A percentile compares a stretch with the other conserved stretches of the same genome.
Conservation (phyloP, 768 basidiomycete genomes). For the Suillus spraguei region DNA sequence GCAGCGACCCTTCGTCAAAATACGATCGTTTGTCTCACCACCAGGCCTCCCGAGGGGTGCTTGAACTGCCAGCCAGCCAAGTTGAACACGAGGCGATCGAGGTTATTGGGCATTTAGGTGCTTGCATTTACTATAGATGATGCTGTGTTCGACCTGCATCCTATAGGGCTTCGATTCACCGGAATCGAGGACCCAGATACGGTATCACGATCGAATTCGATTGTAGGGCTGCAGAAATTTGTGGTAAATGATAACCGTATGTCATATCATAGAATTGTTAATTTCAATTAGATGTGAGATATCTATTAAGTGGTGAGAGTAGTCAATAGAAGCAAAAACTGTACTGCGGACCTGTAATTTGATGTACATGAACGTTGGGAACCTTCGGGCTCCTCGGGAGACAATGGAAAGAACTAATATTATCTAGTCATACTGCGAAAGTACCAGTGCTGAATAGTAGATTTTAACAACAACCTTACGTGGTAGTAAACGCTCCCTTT, state of each 20-base stretch:
- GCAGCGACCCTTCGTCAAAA: constrained; percentile 38
- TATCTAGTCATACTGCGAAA: neutral
- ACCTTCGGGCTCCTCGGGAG: neutral
- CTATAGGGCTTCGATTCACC: too few species aligned
- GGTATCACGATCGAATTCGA: too few species aligned
- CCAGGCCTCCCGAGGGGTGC: constrained; percentile 60
- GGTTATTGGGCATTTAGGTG: constrained; percentile 54
- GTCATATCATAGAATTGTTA: neutral
- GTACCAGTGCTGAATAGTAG: neutral
- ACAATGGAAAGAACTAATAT: neutral
- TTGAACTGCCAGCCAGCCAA: constrained; percentile 71
- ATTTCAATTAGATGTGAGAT: neutral
- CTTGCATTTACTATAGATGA: constrained; percentile 52
- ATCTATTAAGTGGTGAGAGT: neutral
- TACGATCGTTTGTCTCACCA: constrained; percentile 55
- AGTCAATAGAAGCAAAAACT: neutral
- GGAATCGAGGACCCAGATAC: too few species aligned
- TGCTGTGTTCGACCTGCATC: constrained; percentile 51
- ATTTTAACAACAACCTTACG: neutral
- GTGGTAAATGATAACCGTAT: neutral
- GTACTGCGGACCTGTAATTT: neutral
- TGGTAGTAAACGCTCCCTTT: neutral
- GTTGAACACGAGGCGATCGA: constrained; percentile 45
- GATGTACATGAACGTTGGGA: neutral
- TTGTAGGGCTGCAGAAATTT: neutral